Conservation (phyloP, 495 filamentous ascomycete genomes). For the Hyaloscypha bicolor region DNA sequence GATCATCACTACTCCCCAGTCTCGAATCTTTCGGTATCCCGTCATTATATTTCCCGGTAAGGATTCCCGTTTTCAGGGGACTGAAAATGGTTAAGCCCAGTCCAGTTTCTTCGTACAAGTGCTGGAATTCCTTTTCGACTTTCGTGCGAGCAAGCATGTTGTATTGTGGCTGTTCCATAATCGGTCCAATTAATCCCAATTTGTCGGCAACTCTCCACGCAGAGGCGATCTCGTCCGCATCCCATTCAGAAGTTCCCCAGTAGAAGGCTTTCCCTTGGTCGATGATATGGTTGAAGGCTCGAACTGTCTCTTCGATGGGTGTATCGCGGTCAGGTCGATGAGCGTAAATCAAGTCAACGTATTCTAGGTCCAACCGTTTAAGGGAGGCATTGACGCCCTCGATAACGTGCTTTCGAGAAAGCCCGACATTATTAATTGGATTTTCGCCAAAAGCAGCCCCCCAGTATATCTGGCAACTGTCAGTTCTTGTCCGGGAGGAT, state of each 20-base stretch:
- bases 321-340: conserved; percentile 82
- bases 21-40: conserved; percentile 60
- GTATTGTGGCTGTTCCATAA: conserved; percentile 86
- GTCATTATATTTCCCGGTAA: conserved; percentile 84
- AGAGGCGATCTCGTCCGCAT: conserved; percentile 75
- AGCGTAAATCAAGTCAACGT: conserved; percentile 82
- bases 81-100: conserved; percentile 75
- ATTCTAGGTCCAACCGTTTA: conserved; percentile 68
- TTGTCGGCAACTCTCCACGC: conserved; percentile 75
- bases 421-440: conserved; percentile 72
- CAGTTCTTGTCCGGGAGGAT: conserved; percentile 4
- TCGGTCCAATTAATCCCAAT: conserved; percentile 75
- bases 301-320: conserved; percentile 85
- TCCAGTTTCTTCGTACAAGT: conserved; percentile 63
- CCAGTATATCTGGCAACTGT: conserved; percentile 61
- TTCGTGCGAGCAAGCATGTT: conserved; percentile 73
- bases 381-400: conserved; percentile 70
- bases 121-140: conserved; percentile 75
- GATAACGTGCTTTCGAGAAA: conserved; percentile 82
- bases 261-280: conserved; percentile 79
- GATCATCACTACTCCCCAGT: conserved; percentile 47
- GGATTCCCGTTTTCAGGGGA: conserved; percentile 70
- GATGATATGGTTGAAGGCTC: conserved; percentile 82
- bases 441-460: conserved; percentile 61
- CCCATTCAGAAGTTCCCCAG: conserved; percentile 92